Evolutionary conservation across 2,329 filamentous ascomycete species (phyloP), one percentile per base, ranked within the genome.

Genomic region (Trichoderma atroviride): DNA sequence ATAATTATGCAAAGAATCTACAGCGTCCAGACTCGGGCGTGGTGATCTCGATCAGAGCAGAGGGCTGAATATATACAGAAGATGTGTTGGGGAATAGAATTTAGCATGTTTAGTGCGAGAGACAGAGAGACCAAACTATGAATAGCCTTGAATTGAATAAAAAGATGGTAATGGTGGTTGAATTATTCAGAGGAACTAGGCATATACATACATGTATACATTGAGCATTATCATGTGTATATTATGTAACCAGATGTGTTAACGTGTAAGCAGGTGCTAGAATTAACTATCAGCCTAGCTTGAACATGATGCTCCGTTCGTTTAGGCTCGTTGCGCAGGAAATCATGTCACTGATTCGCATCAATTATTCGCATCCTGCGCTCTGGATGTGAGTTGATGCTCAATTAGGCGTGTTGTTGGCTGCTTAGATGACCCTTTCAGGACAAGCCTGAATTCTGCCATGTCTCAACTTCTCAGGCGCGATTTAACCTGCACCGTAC

Each of bases 31-130:
- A 56, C 58, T 58, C 29, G 70, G 47, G 47, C 22, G 22, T 52
- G 47, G 4, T n/a, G 52, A 19, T 13, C 16, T 22, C 72, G 52
- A 68, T 82, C 83, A 2, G 58, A 35, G 22, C 58, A 37, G 37
- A 67, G 53, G 22, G 16, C 0, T 61, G n/a, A 47, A 59, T 59
- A 13, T n/a, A 22, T 13, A 24, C 5, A 19, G 6, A 43, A 43
- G 37, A 43, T 43, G 6, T 43, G 19, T n/a, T 19, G 7, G 16
- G 9, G 19, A 43, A 6, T 35, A 11, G 33, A 13, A 35, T 19
- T 40, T 4, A 2, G 37, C 37, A 19, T 10, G 37, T 40, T 40
- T 40, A 10, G 5, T 6, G 16, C 37, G 5, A 40, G 37, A 40
- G 37, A 19, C 5, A 16, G 7, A 40, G 6, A 37, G 35, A 40